Evolutionary conservation across 306 rosid species (phyloP).

Genomic region (Trichosanthes cucumerina): DNA sequence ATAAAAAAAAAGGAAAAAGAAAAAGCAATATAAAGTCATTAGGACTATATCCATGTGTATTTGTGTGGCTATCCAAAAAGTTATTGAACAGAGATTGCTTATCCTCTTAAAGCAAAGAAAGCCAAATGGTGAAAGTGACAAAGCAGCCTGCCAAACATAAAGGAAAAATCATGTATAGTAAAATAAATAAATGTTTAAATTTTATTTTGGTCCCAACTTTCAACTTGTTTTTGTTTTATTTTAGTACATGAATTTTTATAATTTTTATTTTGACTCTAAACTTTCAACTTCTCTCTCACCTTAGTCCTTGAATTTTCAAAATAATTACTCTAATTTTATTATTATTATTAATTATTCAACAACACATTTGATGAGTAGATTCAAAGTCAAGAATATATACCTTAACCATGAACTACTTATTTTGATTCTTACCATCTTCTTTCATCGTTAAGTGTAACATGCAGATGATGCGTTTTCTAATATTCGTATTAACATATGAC

Average conservation of each 20-base stretch:
- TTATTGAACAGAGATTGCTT: slow-evolving; percentile 33
- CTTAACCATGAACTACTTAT: too few relatives aligned
- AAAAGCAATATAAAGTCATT: not conserved
- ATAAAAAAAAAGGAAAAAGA: not conserved
- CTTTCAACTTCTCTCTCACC: too few relatives aligned
- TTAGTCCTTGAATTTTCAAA: too few relatives aligned
- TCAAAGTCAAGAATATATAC: too few relatives aligned
- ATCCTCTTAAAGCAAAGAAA: slow-evolving; percentile 36
- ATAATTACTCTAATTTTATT: too few relatives aligned
- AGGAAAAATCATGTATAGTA: not conserved
- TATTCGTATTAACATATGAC: too few relatives aligned
- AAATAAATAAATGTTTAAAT: not conserved
- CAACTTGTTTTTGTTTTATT: not conserved
- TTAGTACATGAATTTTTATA: not conserved
- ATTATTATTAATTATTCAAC: too few relatives aligned
- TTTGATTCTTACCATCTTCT: too few relatives aligned
- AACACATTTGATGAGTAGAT: too few relatives aligned
- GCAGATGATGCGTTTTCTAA: too few relatives aligned
- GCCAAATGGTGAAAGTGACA: slow-evolving; percentile 52
- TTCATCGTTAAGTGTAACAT: too few relatives aligned
- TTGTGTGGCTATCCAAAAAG: slow-evolving; percentile 13
- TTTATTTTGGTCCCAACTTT: not conserved
- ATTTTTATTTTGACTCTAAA: too few relatives aligned
- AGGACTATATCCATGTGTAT: not conserved
- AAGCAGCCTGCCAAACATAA: slow-evolving; percentile 26